Evolutionary conservation across 495 filamentous ascomycete genomes (phyloP), one percentile per base, ranked within the genome.

Genomic region (Corynascus novoguineensis): DNA sequence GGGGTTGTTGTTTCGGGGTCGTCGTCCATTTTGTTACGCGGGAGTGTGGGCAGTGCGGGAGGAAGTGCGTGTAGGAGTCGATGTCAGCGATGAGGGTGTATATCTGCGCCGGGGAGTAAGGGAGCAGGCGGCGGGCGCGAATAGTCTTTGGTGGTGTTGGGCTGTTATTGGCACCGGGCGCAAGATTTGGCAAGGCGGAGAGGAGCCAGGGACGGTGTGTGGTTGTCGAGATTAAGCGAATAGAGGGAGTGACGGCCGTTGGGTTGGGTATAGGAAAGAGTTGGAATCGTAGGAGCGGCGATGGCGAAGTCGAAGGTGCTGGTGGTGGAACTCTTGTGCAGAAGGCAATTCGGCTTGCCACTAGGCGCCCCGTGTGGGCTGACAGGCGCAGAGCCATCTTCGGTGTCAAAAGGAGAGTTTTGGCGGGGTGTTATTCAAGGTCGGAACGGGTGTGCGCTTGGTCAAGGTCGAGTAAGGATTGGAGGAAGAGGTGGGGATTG

Each of bases 11-110:
- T 19, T 76, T 4, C 76, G 47, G 70, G 55, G 40, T 60, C 55
- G 32, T 47, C 3, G 73, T 68, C 78, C 78, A 82, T 24, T 56
- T 59, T 5, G 89, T 96, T 2, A 96, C 87, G 29, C 71, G 78
- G 2, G 86, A 89, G 7, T 75, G 73, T 12, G 77, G 75, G 71
- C 90, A 90, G 82, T 93, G 95, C 9, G 92, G 92, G 29, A 96
- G 82, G 82, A 95, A 97, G 60, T 73, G 64, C 40, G 73, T 71
- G 83, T 97, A 98, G 62, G 79, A 81, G 69, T 86, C 78, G 59
- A 96, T 84, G 68, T 95, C 88, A 67, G 90, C 80, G 70, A 97
- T 88, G 31, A 96, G 75, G 55, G 74, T 73, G 85, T 90, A 97
- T 61, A 98, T 81, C 0, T 80, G 72, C 5, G 64, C 54, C 45